Percentiles rank a stretch among this genome's conserved stretches.
Evolutionary conservation across 108 stramenopile genomes (phyloP).

Genomic region (Parietichytrium sp.): DNA sequence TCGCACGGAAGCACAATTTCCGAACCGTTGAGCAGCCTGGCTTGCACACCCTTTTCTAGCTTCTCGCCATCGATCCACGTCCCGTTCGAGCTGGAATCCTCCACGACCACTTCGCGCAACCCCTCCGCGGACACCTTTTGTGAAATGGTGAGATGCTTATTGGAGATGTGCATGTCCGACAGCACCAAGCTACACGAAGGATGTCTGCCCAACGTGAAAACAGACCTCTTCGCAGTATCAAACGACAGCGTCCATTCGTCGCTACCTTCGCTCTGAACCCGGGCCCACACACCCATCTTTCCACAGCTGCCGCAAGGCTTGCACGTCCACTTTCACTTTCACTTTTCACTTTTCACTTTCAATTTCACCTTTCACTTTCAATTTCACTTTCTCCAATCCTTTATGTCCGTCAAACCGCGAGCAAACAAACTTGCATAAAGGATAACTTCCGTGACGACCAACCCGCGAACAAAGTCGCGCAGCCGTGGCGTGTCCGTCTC

Average conservation of each 20-base stretch:
- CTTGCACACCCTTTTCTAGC: not conserved
- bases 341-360: no score
- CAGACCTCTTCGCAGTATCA: not conserved
- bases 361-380: no score
- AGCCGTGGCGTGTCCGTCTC: no score
- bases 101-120: conserved; percentile 11
- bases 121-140: not conserved
- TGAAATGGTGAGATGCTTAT: not conserved
- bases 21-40: not conserved
- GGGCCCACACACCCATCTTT: conserved; percentile 11
- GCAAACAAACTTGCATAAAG: no score
- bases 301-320: not conserved
- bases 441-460: no score
- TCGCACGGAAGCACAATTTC: conserved; percentile 25
- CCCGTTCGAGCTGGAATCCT: conserved; percentile 6
- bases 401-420: no score
- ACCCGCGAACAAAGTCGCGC: no score
- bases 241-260: not conserved
- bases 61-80: not conserved
- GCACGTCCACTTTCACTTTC: no score
- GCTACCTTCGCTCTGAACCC: not conserved
- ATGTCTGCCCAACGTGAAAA: not conserved
- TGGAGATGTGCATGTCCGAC: conserved; percentile 28
- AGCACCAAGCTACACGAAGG: conserved; percentile 30
- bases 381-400: no score